Evolutionary conservation across 805 yeast genomes (phyloP).

Genomic region (Pichia gijzeniarum): DNA sequence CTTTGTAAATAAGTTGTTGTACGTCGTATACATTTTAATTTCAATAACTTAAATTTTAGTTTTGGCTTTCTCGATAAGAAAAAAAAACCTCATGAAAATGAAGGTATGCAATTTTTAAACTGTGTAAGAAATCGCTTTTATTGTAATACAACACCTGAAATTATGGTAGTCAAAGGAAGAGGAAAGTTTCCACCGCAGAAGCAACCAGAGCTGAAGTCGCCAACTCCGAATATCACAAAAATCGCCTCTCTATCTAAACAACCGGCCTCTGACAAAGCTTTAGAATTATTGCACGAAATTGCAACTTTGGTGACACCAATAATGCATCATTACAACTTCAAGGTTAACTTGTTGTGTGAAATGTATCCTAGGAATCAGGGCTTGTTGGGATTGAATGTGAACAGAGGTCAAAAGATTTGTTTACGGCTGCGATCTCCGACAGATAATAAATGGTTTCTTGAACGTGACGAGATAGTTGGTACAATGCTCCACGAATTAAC

Average conservation of each 20-base stretch:
- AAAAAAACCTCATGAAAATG: no score
- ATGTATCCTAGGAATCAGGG: conserved; percentile 66
- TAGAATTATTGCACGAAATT: conserved; percentile 56
- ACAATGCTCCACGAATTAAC: conserved; percentile 85
- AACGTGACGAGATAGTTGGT: conserved; percentile 62
- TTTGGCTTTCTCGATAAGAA: no score
- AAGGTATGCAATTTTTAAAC: no score
- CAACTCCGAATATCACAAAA: conserved; percentile 26
- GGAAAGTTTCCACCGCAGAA: conserved; percentile 12
- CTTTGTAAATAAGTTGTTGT: no score
- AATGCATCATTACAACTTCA: conserved; percentile 60
- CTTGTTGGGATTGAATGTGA: conserved; percentile 77
- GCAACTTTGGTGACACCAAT: conserved; percentile 72
- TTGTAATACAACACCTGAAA: no score
- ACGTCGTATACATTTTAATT: not conserved
- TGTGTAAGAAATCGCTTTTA: no score
- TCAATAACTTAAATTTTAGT: no score
- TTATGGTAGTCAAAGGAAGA: conserved; percentile 25
- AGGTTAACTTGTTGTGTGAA: conserved; percentile 66
- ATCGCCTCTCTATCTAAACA: conserved; percentile 45
- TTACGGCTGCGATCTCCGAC: conserved; percentile 59
- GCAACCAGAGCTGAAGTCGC: conserved; percentile 25
- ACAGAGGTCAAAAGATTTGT: conserved; percentile 65
- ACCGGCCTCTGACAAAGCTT: conserved; percentile 40
- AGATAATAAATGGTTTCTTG: conserved; percentile 48